Conservation (phyloP, 495 filamentous ascomycete species). For the Lophiotrema nucula region DNA sequence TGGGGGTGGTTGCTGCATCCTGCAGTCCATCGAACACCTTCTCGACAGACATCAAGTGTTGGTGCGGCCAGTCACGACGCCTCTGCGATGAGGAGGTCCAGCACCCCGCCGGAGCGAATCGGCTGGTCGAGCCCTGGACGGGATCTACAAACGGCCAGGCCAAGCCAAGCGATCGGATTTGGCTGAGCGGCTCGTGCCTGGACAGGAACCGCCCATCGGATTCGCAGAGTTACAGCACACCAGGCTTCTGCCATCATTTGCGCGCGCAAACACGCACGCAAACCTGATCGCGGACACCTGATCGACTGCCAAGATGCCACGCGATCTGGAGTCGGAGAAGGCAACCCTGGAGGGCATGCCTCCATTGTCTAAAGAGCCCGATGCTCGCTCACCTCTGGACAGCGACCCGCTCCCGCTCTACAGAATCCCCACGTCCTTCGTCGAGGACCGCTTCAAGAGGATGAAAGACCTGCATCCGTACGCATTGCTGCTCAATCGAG, state of each 20-base stretch:
- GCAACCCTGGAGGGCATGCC: constrained; percentile 35
- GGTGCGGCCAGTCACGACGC: too few species aligned
- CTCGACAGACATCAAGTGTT: too few species aligned
- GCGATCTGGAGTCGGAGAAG: constrained; percentile 38
- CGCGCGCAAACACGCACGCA: not conserved
- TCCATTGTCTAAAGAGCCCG: constrained; percentile 39
- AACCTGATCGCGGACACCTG: too few species aligned
- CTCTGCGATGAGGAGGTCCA: too few species aligned
- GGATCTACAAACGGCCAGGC: constrained; percentile 16
- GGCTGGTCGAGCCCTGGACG: not conserved
- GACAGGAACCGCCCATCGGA: not conserved
- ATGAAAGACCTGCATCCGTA: constrained; percentile 58
- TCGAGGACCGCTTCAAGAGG: constrained; percentile 26
- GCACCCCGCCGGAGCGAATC: not conserved
- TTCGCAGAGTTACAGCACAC: not conserved
- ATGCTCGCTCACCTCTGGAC: constrained; percentile 9
- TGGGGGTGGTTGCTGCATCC: too few species aligned
- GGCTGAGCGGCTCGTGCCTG: constrained; percentile 7
- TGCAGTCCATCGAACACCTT: too few species aligned
- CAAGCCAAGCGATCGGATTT: not conserved
- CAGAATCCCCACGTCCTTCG: constrained; percentile 8
- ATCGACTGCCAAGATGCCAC: constrained; percentile 39
- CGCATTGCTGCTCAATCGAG: constrained; percentile 66
- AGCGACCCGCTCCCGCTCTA: constrained; percentile 17
- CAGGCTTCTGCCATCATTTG: too few species aligned